A percentile compares a stretch with the other conserved stretches of the same genome.
phyloP scores from a whole-genome alignment of 2,329 filamentous ascomycete genomes.

The Nigrograna mackinnonii region DNA sequence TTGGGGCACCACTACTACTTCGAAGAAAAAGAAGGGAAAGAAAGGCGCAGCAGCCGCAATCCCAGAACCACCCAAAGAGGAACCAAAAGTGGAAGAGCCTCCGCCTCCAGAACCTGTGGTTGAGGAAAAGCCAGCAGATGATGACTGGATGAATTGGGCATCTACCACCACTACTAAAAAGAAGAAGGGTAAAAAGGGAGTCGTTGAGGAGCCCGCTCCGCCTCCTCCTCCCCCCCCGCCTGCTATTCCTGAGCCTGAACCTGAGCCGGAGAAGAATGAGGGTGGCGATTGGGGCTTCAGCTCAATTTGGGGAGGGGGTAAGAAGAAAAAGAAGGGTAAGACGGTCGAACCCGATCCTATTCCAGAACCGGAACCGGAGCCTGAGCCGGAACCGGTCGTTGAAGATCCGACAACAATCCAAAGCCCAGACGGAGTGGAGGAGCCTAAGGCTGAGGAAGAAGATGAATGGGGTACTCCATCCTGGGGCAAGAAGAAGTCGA shows the following conservation, averaged over 20 bases:
- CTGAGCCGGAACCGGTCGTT: constrained; percentile 27
- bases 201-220: constrained; percentile 22
- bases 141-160: constrained; percentile 37
- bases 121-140: constrained; percentile 27
- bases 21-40: constrained; percentile 30
- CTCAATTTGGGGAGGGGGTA: constrained; percentile 43
- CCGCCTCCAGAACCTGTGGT: constrained; percentile 23
- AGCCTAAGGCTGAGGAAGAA: constrained; percentile 53
- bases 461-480: constrained; percentile 63
- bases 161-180: constrained; percentile 30
- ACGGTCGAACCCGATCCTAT: constrained; percentile 37
- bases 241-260: constrained; percentile 31
- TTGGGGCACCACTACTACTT: constrained; percentile 16
- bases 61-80: constrained; percentile 5
- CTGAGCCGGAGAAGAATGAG: constrained; percentile 32
- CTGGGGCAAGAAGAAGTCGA: constrained; percentile 52
- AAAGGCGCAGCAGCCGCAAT: constrained; percentile 25
- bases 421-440: constrained; percentile 53
- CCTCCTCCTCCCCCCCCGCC: constrained; percentile 15
- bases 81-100: constrained; percentile 19
- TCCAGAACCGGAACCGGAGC: too few species aligned
- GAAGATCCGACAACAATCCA: constrained; percentile 36
- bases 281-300: constrained; percentile 39
- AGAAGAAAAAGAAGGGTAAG: constrained; percentile 53
- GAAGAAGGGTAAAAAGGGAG: constrained; percentile 53